A percentile compares a stretch with the other conserved stretches of the same genome.
Conservation (phyloP, 2,329 filamentous ascomycete species). For the Penicillium sp. region DNA sequence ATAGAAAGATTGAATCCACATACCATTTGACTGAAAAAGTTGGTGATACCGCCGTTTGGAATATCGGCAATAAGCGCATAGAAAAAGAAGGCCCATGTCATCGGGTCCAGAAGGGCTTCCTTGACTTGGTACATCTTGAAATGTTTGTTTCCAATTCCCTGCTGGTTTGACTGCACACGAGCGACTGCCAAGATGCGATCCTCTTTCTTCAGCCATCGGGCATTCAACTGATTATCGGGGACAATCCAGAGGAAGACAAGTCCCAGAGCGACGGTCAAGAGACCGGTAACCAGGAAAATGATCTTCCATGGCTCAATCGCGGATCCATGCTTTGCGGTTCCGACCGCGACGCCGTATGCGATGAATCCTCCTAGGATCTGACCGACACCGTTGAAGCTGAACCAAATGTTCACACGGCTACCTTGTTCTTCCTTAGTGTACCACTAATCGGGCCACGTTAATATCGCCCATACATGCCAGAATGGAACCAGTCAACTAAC, state of each 20-base stretch:
- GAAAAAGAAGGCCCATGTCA: slow-evolving; percentile 62
- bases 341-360: slow-evolving; percentile 64
- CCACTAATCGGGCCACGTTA: slow-evolving; percentile 50
- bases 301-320: slow-evolving; percentile 67
- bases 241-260: slow-evolving; percentile 53
- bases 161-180: slow-evolving; percentile 71
- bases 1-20: slow-evolving; percentile 2
- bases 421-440: slow-evolving; percentile 71
- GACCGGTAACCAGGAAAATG: slow-evolving; percentile 55
- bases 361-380: slow-evolving; percentile 64
- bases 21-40: slow-evolving; percentile 62
- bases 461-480: background rate
- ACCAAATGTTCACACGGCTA: slow-evolving; percentile 65
- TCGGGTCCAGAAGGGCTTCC: slow-evolving; percentile 58
- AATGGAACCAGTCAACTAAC: slow-evolving; percentile 17
- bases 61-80: slow-evolving; percentile 59
- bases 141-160: slow-evolving; percentile 69
- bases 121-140: slow-evolving; percentile 68
- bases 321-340: slow-evolving; percentile 56
- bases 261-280: slow-evolving; percentile 53
- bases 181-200: slow-evolving; percentile 70
- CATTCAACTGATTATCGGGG: slow-evolving; percentile 63
- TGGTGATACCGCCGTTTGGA: slow-evolving; percentile 59
- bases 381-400: slow-evolving; percentile 65
- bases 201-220: slow-evolving; percentile 62